Evolutionary conservation across 2,329 filamentous ascomycete species (phyloP).

Genomic region (Aspergillus transmontanensis): DNA sequence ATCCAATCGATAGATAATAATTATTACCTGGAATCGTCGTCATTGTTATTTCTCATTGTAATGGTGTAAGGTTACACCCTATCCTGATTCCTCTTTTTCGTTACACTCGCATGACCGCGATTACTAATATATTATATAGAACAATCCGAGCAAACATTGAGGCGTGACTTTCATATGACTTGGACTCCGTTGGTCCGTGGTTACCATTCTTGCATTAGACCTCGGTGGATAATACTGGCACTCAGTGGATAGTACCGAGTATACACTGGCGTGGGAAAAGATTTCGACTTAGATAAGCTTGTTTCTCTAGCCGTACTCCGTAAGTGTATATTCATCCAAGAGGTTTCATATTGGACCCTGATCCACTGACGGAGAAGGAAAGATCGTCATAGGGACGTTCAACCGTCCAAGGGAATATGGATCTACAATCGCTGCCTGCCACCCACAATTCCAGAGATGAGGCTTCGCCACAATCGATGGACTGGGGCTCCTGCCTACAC

Average conservation of each 20-base stretch:
- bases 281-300: slow-evolving; percentile 1
- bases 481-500: neutral
- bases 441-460: neutral
- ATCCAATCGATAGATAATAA: neutral
- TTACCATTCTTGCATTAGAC: neutral
- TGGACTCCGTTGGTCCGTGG: neutral
- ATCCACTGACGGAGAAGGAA: slow-evolving; percentile 11
- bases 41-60: neutral
- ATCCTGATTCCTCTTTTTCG: neutral
- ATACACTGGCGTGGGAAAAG: neutral
- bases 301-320: neutral
- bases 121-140: neutral
- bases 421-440: slow-evolving; percentile 1
- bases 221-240: neutral
- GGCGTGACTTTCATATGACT: neutral
- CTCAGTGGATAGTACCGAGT: neutral
- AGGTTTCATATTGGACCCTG: slow-evolving; percentile 11
- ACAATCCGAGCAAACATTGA: neutral
- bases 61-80: neutral
- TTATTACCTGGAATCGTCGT: neutral
- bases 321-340: neutral
- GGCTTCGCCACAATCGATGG: slow-evolving; percentile 7
- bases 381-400: slow-evolving; percentile 6
- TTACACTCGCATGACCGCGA: neutral
- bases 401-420: neutral